Evolutionary conservation across 768 basidiomycete species (phyloP).

Genomic region (Tylopilus plumbeoviolaceoides): DNA sequence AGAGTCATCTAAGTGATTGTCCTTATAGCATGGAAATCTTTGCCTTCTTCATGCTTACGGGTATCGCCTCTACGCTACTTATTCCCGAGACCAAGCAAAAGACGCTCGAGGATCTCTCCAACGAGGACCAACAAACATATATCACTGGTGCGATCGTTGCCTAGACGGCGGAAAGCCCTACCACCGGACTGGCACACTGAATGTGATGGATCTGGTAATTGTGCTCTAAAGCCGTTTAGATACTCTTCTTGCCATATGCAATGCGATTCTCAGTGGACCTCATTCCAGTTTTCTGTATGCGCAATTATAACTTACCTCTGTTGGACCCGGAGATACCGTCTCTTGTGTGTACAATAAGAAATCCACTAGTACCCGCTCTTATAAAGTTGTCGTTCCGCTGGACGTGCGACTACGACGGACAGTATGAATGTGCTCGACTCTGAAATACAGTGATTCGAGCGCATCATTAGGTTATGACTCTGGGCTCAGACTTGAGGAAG

Average conservation of each 20-base stretch:
- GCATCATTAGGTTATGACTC: too few relatives aligned
- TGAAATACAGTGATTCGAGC: too few relatives aligned
- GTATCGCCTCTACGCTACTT: constrained; percentile 75
- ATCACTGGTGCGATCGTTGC: constrained; percentile 28
- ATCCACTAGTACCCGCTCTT: neutral
- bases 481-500: neutral
- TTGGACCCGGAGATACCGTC: neutral
- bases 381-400: neutral
- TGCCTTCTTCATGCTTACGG: constrained; percentile 83
- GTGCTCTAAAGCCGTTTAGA: neutral
- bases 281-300: neutral
- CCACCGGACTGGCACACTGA: neutral
- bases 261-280: neutral
- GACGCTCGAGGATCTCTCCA: constrained; percentile 68
- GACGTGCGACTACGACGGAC: neutral
- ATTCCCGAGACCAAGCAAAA: constrained; percentile 73
- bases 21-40: constrained; percentile 64
- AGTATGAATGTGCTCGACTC: neutral
- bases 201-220: neutral
- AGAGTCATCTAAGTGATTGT: constrained; percentile 2
- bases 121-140: constrained; percentile 65
- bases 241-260: constrained; percentile 4
- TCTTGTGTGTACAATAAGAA: neutral
- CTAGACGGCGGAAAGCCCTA: constrained; percentile 1
- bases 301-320: neutral